Conservation (phyloP, 23 red algal species). For the Chondrus crispus region DNA sequence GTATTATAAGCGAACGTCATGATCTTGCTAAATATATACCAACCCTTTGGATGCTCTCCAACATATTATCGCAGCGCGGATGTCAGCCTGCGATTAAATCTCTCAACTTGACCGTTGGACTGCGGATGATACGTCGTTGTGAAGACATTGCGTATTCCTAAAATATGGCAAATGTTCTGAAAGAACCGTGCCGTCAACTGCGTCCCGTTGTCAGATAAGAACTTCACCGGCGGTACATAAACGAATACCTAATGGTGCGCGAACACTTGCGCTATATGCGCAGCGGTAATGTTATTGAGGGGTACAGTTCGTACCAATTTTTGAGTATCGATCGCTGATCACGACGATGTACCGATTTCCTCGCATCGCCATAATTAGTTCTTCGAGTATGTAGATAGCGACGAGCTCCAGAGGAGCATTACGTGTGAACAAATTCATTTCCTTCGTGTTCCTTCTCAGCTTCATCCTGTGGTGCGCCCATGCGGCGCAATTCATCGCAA, state of each 20-base stretch:
- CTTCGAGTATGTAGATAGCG: background rate
- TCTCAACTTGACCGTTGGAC: conserved; percentile 31
- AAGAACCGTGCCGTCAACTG: conserved; percentile 24
- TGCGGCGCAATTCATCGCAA: background rate
- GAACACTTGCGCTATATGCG: background rate
- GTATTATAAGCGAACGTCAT: conserved; percentile 12
- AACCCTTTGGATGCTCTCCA: background rate
- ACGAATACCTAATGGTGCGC: background rate
- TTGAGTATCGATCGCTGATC: background rate
- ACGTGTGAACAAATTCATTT: background rate
- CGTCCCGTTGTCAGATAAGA: background rate
- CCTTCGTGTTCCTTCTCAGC: background rate
- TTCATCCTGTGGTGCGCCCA: background rate
- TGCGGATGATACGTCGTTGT: conserved; percentile 48
- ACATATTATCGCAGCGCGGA: background rate
- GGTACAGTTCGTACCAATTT: too few relatives aligned
- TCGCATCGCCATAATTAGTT: background rate
- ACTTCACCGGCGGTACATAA: background rate
- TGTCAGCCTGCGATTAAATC: background rate
- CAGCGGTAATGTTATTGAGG: background rate
- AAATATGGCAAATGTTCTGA: background rate
- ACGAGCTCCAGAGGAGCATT: background rate
- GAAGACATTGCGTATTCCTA: background rate
- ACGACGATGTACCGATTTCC: background rate
- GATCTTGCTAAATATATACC: background rate